Base-by-base conservation (phyloP, 305 asterid species). In the Fraxinus sp. region DNA sequence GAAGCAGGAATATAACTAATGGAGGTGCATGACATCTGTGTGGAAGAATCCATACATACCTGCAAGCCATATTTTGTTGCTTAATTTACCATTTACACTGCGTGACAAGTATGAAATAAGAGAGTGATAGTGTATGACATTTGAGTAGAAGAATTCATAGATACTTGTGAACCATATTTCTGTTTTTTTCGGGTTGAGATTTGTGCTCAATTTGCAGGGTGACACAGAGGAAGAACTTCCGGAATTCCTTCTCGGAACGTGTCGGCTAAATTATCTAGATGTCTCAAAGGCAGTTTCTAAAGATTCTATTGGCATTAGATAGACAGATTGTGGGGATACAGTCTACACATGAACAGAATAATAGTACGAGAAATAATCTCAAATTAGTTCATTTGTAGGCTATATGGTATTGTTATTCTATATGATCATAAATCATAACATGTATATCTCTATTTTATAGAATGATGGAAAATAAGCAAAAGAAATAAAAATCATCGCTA, bases 141-240 rank as follows among this genome's bases (percentile, higher is more conserved):
- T 9, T 0, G 18, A 64, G 73, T 9, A 16, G 33, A 7, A 62
- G 30, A 62, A 44, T 28, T 66, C 46, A 86, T 36, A 30, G 72
- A 49, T 30, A 28, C 24, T 39, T 14, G 64, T 75, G 14, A 22
- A 22, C n/a, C 7, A 24, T 22, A 64, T 24, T 8, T 24, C 7
- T 64, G 73, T 73, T 62, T 0, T 28, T 26, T 24, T 8, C 8
- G 3, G 33, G 9, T 22, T 62, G 33, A 62, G 36, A 28, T 20
- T 75, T 75, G 1, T 39, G 28, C 14, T 74, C 33, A 37, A 41
- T 30, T 41, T 82, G 57, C 89, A 94, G 98, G 98, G 93, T 18
- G 90, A 95, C 85, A 88, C 97, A 2, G 83, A 90, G 0, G 97
- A 95, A 39, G 99, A 95, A 90, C 91, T 95, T 80, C 99, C 98